These are phyloP conservation scores for Blastosporella zonata DNA, from an alignment of 1,284 basidiomycete genomes.

Conservation along the genomic window DNA sequence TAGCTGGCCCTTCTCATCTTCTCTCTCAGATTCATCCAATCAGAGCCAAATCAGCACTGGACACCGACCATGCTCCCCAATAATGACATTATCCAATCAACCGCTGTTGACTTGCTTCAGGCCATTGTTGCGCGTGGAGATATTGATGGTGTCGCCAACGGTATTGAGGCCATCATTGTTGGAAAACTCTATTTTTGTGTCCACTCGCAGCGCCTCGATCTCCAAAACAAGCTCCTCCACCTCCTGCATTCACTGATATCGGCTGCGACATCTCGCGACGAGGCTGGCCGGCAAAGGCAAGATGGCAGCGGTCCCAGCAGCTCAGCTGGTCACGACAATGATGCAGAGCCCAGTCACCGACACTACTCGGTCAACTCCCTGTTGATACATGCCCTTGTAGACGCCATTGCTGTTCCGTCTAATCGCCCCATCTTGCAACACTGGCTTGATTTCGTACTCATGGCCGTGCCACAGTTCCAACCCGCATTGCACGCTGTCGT, in stretches of 20 bases:
- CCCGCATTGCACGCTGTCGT: conserved; percentile 65
- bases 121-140: conserved; percentile 79
- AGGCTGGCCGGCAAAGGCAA: conserved; percentile 25
- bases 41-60: conserved; percentile 59
- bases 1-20: conserved; percentile 1
- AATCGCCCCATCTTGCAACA: conserved; percentile 87
- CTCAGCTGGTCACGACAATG: conserved; percentile 29
- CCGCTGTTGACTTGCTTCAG: conserved; percentile 80
- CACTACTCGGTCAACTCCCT: conserved; percentile 60
- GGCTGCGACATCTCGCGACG: conserved; percentile 39
- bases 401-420: conserved; percentile 68
- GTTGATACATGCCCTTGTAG: conserved; percentile 75
- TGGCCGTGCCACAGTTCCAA: conserved; percentile 84
- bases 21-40: conserved; percentile 62
- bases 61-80: conserved; percentile 52
- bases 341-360: conserved; percentile 25
- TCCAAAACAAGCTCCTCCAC: conserved; percentile 92
- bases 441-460: conserved; percentile 95
- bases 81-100: conserved; percentile 70
- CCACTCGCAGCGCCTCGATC: conserved; percentile 66
- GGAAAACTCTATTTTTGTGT: conserved; percentile 76
- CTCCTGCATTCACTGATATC: conserved; percentile 85
- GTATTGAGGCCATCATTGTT: conserved; percentile 70
- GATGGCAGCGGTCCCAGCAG: conserved; percentile 27
- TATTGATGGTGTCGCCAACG: conserved; percentile 56